phyloP scores from a whole-genome alignment of 2,329 filamentous ascomycete genomes.

The Epichloe glyceriae region DNA sequence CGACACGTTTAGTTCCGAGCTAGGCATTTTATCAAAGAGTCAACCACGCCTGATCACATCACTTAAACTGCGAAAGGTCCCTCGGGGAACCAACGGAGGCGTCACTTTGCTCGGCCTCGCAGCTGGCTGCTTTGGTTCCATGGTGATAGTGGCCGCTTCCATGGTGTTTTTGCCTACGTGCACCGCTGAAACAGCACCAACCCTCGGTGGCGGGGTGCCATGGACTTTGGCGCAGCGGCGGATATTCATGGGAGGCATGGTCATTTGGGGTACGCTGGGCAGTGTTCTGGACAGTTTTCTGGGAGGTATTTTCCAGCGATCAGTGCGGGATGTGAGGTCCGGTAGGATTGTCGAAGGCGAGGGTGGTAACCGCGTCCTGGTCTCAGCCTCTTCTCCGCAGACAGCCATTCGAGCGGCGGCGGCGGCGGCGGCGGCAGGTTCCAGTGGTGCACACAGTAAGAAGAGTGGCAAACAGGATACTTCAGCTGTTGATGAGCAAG shows the following conservation, averaged over 20 bases:
- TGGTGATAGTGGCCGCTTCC: slow-evolving; percentile 54
- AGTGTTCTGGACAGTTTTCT: slow-evolving; percentile 80
- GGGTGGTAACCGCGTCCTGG: slow-evolving; percentile 50
- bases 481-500: slow-evolving; percentile 22
- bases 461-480: slow-evolving; percentile 24
- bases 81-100: slow-evolving; percentile 86
- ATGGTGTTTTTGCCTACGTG: slow-evolving; percentile 60
- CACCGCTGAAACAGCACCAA: slow-evolving; percentile 23
- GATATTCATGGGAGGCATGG: slow-evolving; percentile 43
- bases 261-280: slow-evolving; percentile 62
- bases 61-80: slow-evolving; percentile 60
- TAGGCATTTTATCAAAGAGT: slow-evolving; percentile 72
- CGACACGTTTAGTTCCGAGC: slow-evolving; percentile 89
- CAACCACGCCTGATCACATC: slow-evolving; percentile 79
- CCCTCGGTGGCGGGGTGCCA: slow-evolving; percentile 28
- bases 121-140: slow-evolving; percentile 62
- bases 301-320: slow-evolving; percentile 73
- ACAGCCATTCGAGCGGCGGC: neutral
- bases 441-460: slow-evolving; percentile 25
- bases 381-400: slow-evolving; percentile 22
- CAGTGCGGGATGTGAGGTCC: slow-evolving; percentile 68
- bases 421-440: neutral
- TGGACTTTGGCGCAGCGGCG: slow-evolving; percentile 37
- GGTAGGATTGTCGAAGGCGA: slow-evolving; percentile 84
- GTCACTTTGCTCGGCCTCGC: slow-evolving; percentile 63